Base-by-base conservation (phyloP, 1,139 yeast genomes). In the Saccharomyces pastorianus region DNA sequence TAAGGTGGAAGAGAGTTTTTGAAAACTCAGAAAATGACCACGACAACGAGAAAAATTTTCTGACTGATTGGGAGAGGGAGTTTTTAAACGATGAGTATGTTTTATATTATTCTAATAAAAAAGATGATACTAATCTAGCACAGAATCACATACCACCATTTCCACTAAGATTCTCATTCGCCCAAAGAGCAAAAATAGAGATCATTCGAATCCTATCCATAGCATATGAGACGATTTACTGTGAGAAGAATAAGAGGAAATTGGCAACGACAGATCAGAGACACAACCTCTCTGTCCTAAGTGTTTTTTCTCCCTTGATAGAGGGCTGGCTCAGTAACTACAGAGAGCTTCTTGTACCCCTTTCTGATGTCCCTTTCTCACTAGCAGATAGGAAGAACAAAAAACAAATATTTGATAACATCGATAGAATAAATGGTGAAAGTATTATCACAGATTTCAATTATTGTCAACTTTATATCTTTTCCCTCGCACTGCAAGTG, bases 201-300 rank as follows among this genome's bases (percentile, higher is more conserved):
- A 72, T 90, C 49, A 71, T 89, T 47, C 88, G 87, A 66, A 86
- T 90, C 57, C 82, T 87, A 75, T 81, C 93, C 0, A 74, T 90
- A 52, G 95, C 95, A 32, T 90, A 88, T 68, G 95, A 89, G 64
- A 83, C 93, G 1, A 74, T 91, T 25, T 90, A 90, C 68, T 85
- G 84, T 28, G 79, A 78, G 56, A 80, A 80, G 60, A 82, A 85
- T 1, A 83, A 79, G 59, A 53, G 57, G 42, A 59, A 58, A 42
- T 41, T 58, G 32, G 53, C 57, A 7, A 50, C 61, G 0, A 59
- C 55, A 46, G 76, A 80, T 31, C 85, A 84, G 70, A 72, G 87
- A 63, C 84, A 85, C 68, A 85, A 84, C 63, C 72, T 91, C 50
- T 82, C 91, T 0, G 79, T 89, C 11, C 73, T 91, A 60, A 82